phyloP scores from a whole-genome alignment of 768 basidiomycete species.

The Arthromyces matolae region DNA sequence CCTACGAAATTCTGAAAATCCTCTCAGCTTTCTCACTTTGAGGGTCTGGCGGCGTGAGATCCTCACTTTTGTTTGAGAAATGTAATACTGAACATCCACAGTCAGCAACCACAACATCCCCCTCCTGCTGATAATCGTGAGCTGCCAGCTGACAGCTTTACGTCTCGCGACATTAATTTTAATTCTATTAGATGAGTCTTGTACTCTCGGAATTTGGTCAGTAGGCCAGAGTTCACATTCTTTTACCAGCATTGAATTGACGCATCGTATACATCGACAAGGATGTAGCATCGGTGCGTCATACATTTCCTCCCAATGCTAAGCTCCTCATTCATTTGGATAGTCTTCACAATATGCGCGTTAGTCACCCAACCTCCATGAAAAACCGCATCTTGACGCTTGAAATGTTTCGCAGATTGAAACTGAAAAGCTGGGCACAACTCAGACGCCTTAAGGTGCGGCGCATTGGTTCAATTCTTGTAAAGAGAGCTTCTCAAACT shows the following conservation, averaged over 20 bases:
- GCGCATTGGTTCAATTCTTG: neutral
- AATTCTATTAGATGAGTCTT: constrained; percentile 37
- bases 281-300: constrained; percentile 41
- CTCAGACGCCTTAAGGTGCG: constrained; percentile 42
- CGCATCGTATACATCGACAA: constrained; percentile 17
- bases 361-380: constrained; percentile 26
- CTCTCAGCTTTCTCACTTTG: too few species aligned
- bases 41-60: too few species aligned
- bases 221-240: constrained; percentile 9
- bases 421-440: constrained; percentile 40
- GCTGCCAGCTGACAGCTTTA: constrained; percentile 11
- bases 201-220: constrained; percentile 51
- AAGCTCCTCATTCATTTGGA: neutral
- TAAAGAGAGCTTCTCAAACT: constrained; percentile 2
- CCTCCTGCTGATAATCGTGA: constrained; percentile 41
- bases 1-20: too few species aligned
- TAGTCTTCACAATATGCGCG: constrained; percentile 48
- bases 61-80: too few species aligned
- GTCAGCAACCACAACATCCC: constrained; percentile 47
- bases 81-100: too few species aligned
- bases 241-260: neutral
- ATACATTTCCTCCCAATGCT: constrained; percentile 2
- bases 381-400: neutral
- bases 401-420: constrained; percentile 30
- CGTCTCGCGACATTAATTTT: neutral